Conservation (phyloP, 495 filamentous ascomycete species). For the Podospora pseudoanserina region DNA sequence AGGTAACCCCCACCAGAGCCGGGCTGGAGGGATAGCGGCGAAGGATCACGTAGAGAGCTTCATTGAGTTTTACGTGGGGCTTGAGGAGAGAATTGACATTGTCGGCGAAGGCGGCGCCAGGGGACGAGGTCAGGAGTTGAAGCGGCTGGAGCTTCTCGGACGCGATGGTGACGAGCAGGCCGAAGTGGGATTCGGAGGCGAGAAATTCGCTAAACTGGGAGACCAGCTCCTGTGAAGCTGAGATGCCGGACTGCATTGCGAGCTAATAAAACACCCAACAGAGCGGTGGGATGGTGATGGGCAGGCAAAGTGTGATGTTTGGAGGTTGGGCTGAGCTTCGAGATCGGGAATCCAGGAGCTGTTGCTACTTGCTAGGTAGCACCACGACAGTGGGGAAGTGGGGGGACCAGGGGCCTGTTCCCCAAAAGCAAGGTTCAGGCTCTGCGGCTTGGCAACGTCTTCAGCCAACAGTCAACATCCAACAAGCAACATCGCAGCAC, state of each 20-base stretch:
- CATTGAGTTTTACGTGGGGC: slow-evolving; percentile 64
- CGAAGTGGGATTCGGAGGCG: slow-evolving; percentile 61
- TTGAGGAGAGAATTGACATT: slow-evolving; percentile 55
- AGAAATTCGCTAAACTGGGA: slow-evolving; percentile 74
- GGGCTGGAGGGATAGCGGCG: slow-evolving; percentile 56
- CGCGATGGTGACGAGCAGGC: slow-evolving; percentile 75
- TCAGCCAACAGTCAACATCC: too few relatives aligned
- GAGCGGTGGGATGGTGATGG: not conserved
- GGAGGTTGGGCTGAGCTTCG: not conserved
- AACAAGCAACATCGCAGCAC: too few relatives aligned
- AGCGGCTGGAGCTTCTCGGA: slow-evolving; percentile 69
- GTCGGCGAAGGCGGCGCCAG: slow-evolving; percentile 56
- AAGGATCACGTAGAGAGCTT: slow-evolving; percentile 80
- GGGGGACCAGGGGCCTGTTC: too few relatives aligned
- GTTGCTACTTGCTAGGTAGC: too few relatives aligned
- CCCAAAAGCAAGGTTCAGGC: too few relatives aligned
- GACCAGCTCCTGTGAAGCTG: slow-evolving; percentile 86
- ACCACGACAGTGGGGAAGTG: too few relatives aligned
- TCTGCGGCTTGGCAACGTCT: not conserved
- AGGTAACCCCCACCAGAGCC: slow-evolving; percentile 74
- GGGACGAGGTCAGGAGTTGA: slow-evolving; percentile 53
- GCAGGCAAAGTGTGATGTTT: not conserved
- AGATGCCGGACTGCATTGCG: slow-evolving; percentile 85
- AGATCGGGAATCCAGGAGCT: not conserved
- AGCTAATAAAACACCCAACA: too few relatives aligned